These are phyloP conservation scores for Bimuria novae-zelandiae DNA, from an alignment of 2,329 filamentous ascomycete genomes.

Conservation along the genomic window DNA sequence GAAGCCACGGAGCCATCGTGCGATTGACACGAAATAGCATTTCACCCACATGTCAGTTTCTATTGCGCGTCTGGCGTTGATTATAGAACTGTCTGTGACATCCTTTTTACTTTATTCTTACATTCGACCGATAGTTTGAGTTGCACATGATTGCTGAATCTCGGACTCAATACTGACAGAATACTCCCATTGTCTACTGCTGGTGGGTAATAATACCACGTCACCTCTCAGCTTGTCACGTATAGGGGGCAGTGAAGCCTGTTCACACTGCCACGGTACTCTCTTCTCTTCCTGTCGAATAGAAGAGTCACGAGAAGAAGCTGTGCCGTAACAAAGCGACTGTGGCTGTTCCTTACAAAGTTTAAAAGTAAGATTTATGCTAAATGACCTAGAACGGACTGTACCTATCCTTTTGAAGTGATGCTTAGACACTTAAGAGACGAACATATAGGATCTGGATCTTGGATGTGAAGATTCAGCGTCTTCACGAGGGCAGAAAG, in stretches of 20 bases:
- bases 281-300: background rate
- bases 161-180: background rate
- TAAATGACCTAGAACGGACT: background rate
- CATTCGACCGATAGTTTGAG: no score
- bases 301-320: background rate
- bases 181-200: background rate
- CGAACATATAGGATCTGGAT: background rate
- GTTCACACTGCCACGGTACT: background rate
- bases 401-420: background rate
- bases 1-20: no score
- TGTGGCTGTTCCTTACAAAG: background rate
- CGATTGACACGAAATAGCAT: no score
- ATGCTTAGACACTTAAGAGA: background rate
- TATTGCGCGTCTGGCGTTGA: no score
- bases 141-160: no score
- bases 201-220: background rate
- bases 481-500: background rate
- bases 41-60: no score
- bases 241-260: background rate
- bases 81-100: no score
- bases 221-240: no score
- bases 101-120: no score
- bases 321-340: background rate
- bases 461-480: background rate
- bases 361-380: background rate